phyloP scores from a whole-genome alignment of 2,329 filamentous ascomycete genomes.

The Mycogone perniciosa region DNA sequence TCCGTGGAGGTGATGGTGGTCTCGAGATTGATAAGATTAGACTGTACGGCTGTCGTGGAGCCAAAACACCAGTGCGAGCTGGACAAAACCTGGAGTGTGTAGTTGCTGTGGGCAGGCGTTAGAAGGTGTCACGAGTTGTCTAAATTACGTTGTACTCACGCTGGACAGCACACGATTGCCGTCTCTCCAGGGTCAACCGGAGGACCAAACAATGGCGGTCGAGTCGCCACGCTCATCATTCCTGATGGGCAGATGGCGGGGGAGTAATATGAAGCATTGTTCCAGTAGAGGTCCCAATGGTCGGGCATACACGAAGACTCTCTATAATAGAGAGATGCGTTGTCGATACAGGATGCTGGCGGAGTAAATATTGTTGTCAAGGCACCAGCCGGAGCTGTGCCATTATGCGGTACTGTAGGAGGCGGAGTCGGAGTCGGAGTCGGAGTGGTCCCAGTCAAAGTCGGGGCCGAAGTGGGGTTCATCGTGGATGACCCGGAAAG shows the following conservation, averaged over 20 bases:
- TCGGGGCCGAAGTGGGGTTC: background rate
- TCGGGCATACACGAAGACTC: background rate
- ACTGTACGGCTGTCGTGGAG: background rate
- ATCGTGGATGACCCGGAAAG: background rate
- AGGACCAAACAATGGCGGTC: background rate
- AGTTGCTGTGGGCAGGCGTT: background rate
- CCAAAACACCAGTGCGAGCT: background rate
- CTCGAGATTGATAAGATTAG: background rate
- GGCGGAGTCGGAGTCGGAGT: background rate
- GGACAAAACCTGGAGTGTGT: background rate
- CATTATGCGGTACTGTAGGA: background rate
- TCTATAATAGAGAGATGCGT: background rate
- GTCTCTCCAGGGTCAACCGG: background rate
- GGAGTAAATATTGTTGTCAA: background rate
- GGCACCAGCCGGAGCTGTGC: background rate
- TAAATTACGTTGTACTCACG: background rate
- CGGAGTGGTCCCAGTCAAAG: background rate
- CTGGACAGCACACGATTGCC: conserved; percentile 1
- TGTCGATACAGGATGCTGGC: background rate
- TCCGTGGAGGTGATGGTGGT: background rate
- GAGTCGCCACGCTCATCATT: background rate
- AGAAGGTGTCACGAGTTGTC: background rate
- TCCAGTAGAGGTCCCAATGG: background rate
- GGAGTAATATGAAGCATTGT: background rate
- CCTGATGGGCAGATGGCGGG: background rate